Base-by-base conservation (phyloP, 2,329 filamentous ascomycete genomes). In the Penicillium vulpinum region DNA sequence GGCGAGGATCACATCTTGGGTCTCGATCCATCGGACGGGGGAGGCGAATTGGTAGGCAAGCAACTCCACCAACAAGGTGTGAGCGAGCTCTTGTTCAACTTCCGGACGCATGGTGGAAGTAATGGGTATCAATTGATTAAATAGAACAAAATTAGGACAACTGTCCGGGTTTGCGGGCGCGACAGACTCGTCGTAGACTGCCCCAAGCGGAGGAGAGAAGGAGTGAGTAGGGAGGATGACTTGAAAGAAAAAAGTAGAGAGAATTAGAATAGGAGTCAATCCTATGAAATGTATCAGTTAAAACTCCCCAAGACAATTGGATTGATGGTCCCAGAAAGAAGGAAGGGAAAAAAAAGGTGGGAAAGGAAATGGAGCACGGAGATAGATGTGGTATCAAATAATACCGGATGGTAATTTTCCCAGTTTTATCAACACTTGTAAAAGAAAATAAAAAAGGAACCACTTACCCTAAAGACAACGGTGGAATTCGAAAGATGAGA, bases 1-100 rank as follows among this genome's bases (percentile, higher is more conserved):
- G 64, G 89, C 93, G 68, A 99, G 89, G 72, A 99, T 94, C 69
- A 99, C 94, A 93, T 99, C 94, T 80, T 99, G 94, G 54, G 94
- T 99, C 81, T 99, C 94, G 78, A 99, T 99, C 94, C 94, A 99
- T 87, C 94, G 88, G 69, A 99, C 94, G 49, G 94, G 94, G 53
- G 93, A 97, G 70, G 94, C 94, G 78, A 99, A 99, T 77, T 99
- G 94, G 80, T 97, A 99, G 82, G 94, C 94, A 68, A 99, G 87
- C 64, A 99, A 90, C 87, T 99, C 94, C 66, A 99, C 91, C 75
- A 99, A 90, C 79, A 99, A 86, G 67, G 93, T 97, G 80, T 99
- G 93, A 73, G 94, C 90, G 78, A 99, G 90, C 83, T 99, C 94
- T 81, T 99, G 94, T 87, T 99, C 93, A 78, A 97, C 84, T 86